Conservation (phyloP, 441 rosid species). For the Cnidoscolus chayamansa region DNA sequence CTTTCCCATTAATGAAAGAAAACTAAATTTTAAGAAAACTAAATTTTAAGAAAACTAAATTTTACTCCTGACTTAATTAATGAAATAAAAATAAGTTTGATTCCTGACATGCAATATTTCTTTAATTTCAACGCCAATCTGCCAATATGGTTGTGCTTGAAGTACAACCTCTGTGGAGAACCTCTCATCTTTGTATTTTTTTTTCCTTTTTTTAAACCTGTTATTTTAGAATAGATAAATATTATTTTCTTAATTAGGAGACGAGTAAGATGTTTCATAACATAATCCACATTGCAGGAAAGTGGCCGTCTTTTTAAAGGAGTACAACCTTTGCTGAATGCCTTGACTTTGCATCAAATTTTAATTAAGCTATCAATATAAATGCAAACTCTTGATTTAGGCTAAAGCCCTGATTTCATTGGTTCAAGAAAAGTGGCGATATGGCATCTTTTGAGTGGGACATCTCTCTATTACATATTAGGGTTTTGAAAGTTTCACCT, state of each 20-base stretch:
- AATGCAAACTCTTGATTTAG: background rate
- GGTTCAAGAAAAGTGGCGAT: background rate
- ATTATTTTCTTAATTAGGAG: background rate
- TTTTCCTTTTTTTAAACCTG: background rate
- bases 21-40: too few species aligned
- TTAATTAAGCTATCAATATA: background rate
- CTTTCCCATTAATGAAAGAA: background rate
- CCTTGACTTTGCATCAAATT: background rate
- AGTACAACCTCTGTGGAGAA: background rate
- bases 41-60: too few species aligned
- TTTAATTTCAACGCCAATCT: background rate
- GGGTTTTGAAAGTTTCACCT: too few species aligned
- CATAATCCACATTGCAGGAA: background rate
- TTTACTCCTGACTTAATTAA: too few species aligned
- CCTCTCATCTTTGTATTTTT: background rate
- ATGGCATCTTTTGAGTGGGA: background rate
- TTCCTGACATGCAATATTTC: background rate
- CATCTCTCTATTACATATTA: background rate
- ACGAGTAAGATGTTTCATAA: background rate
- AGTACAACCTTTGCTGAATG: background rate
- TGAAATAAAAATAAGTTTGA: background rate
- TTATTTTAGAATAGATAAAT: background rate
- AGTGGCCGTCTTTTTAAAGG: background rate
- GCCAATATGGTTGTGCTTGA: background rate
- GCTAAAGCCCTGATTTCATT: background rate